These are phyloP conservation scores for Bonia amplexicaulis DNA, from an alignment of 176 grass and related monocot genomes.

Conservation along the genomic window DNA sequence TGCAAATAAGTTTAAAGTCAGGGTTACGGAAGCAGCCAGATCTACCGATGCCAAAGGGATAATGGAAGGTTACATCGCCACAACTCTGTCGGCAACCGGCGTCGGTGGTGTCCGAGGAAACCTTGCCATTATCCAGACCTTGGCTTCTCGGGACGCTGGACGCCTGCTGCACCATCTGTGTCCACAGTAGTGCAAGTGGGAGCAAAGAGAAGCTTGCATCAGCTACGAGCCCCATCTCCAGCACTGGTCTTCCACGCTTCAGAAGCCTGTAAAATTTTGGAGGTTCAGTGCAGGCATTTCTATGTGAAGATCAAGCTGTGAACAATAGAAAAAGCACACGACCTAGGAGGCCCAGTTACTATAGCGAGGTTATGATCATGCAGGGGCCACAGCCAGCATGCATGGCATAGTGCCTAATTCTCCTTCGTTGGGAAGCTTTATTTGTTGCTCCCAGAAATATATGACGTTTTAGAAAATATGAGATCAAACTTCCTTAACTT, in stretches of 20 bases:
- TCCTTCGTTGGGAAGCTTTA: background rate
- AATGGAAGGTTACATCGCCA: background rate
- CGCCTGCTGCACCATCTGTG: background rate
- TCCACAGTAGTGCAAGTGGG: background rate
- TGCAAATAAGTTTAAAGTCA: background rate
- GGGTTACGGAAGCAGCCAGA: background rate
- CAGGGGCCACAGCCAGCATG: background rate
- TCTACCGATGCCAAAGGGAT: background rate
- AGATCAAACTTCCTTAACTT: too few relatives aligned
- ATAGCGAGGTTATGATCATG: background rate
- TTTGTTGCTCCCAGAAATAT: background rate
- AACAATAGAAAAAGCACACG: background rate
- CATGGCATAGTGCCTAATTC: background rate
- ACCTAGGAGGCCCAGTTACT: too few relatives aligned
- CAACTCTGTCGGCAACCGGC: background rate
- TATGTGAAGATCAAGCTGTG: background rate
- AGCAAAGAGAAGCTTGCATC: background rate
- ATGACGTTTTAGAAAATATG: too few relatives aligned
- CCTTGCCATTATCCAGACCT: background rate
- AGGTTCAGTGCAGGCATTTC: background rate
- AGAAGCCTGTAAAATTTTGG: background rate
- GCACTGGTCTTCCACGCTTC: background rate
- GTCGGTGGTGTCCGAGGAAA: background rate
- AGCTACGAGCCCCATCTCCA: background rate
- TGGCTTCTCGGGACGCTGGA: background rate